Evolutionary conservation across 2,329 filamentous ascomycete genomes (phyloP).

Genomic region (Iodosphaeria phyllophila): DNA sequence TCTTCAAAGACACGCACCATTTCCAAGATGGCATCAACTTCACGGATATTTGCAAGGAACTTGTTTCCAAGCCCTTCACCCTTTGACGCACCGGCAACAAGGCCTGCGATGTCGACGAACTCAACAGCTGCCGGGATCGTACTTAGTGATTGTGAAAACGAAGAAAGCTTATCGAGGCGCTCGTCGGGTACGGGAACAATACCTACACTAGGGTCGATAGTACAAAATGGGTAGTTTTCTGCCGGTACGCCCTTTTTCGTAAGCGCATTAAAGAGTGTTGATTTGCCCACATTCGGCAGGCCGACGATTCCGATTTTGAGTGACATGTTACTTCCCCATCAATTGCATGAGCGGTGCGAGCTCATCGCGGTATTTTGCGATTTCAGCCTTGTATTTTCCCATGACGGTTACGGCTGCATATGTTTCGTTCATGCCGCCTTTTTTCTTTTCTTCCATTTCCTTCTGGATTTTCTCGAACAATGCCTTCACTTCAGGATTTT

Average conservation of each 20-base stretch:
- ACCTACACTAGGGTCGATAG: slow-evolving; percentile 26
- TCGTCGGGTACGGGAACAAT: slow-evolving; percentile 24
- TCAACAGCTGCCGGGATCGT: slow-evolving; percentile 25
- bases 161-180: slow-evolving; percentile 25
- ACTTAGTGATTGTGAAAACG: slow-evolving; percentile 24
- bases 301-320: slow-evolving; percentile 28
- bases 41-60: slow-evolving; percentile 25
- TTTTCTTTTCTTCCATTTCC: no score
- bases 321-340: no score
- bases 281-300: slow-evolving; percentile 25
- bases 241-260: slow-evolving; percentile 25
- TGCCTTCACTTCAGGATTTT: no score
- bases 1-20: slow-evolving; percentile 26
- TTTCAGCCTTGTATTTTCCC: no score
- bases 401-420: no score
- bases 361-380: no score
- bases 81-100: slow-evolving; percentile 24
- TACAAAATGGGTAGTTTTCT: slow-evolving; percentile 26
- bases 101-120: slow-evolving; percentile 24
- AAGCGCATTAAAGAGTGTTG: slow-evolving; percentile 24
- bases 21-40: slow-evolving; percentile 25
- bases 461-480: no score
- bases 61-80: slow-evolving; percentile 25
- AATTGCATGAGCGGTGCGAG: no score
- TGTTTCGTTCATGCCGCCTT: no score